Evolutionary conservation across 1,284 basidiomycete species (phyloP).

Genomic region (Ceratobasidium theobromae): DNA sequence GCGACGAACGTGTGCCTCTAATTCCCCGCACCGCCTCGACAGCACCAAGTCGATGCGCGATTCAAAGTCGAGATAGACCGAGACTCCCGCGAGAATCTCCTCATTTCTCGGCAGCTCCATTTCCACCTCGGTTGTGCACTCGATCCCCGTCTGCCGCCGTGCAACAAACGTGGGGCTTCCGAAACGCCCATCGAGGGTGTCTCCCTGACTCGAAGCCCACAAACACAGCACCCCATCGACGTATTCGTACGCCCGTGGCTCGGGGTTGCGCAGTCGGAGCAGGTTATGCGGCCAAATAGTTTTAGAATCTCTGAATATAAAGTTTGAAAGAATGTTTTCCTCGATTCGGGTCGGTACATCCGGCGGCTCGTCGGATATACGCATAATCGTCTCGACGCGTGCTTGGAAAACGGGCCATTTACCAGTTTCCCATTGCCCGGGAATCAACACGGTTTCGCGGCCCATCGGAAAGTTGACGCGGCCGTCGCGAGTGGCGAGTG

Average conservation of each 20-base stretch:
- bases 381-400: conserved; percentile 28
- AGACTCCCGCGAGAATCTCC: conserved; percentile 3
- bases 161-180: conserved; percentile 27
- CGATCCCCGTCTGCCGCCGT: conserved; percentile 28
- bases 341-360: not conserved
- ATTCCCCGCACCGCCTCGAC: not conserved
- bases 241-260: conserved; percentile 3
- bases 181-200: conserved; percentile 3
- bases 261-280: conserved; percentile 32
- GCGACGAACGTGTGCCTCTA: conserved; percentile 2
- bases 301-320: not conserved
- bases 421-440: conserved; percentile 13
- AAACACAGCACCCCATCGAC: not conserved
- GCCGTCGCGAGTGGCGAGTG: conserved; percentile 29
- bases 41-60: conserved; percentile 20
- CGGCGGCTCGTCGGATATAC: not conserved
- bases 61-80: conserved; percentile 29
- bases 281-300: conserved; percentile 24
- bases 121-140: conserved; percentile 25
- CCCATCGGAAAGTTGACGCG: conserved; percentile 32
- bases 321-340: conserved; percentile 8
- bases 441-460: conserved; percentile 32
- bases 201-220: conserved; percentile 1
- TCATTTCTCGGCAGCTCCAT: not conserved
- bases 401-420: conserved; percentile 24